Base-by-base conservation (phyloP, 495 filamentous ascomycete species). In the Chaetomium tenue region DNA sequence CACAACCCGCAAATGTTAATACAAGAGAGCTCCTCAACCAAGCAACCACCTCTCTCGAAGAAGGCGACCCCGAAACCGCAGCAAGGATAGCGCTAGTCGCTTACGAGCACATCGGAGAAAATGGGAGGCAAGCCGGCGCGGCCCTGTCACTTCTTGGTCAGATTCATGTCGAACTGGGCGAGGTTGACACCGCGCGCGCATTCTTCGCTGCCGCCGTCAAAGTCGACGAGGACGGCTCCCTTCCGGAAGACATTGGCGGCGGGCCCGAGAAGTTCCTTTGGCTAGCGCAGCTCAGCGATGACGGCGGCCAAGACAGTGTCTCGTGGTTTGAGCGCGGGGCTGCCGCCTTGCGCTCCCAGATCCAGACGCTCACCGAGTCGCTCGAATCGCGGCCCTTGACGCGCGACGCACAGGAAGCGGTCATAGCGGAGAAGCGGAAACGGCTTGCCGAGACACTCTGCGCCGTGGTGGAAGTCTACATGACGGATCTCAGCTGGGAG, bases 401-500 rank as follows among this genome's bases (percentile, higher is more conserved):
- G 9, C 68, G 78, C 52, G 80, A 81, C 23, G 75, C 85, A 60
- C 74, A 81, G 63, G 69, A 73, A 46, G 67, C 76, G 11, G 58
- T 76, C 20, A 63, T 87, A 26, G 82, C 81, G 22, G 89, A 94
- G 71, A 90, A 92, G 78, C 87, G 87, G 71, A 79, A 75, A 55
- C 92, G 93, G 72, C 77, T 98, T 44, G 90, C 91, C 1, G 90
- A 88, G 65, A 91, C 92, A 5, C 82, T 99, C 30, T 98, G 95
- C 75, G 90, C 88, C 2, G 87, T 97, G 60, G 86, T 89, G 0
- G 95, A 99, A 75, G 89, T 97, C 39, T 98, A 97, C 74, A 99
- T 99, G 95, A 98, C 92, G 33, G 95, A 99, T 79, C 82, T 99
- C 65, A 81, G 89, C 26, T 96, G 91, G 90, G 91, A 95, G 74